Evolutionary conservation across 306 rosid species (phyloP), one percentile per base, ranked within the genome.

Genomic region (Prunus salicina): DNA sequence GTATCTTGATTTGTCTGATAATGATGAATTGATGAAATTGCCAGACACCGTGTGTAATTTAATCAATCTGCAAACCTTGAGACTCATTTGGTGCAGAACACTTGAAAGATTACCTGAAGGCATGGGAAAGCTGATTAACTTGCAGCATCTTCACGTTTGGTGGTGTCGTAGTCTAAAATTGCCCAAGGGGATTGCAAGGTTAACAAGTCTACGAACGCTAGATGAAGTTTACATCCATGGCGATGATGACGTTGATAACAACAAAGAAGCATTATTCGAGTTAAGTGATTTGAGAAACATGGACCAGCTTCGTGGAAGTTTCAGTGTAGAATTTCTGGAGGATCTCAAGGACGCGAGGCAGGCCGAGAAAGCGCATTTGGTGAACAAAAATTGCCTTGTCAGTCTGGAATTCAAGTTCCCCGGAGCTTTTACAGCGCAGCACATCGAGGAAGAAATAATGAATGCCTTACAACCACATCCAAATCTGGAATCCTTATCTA

Each of bases 31-130:
- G 56, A 15, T 38, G 72, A 22, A 22, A 32, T 51, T 75, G 22
- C 71, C 61, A 0, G 51, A 47, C 2, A 6, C 9, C 6, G 0
- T 46, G 8, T 74, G 57, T 45, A 6, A 22, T 3, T 51, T 64
- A 38, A 2, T 50, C 49, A 75, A 75, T 64, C 3, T 75, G 25
- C 60, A 74, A 45, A 74, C 56, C 18, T 6, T 64, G 51, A 34
- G 28, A 15, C 7, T 76, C 10, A 41, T 1, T 0, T 0, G 4
- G 8, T 65, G 64, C 20, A 0, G 0, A 0, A 0, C 2, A 4
- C 72, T 67, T 12, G 20, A 67, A 12, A 2, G 14, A 24, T 27
- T 51, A 2, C 79, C 72, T 0, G 9, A 38, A 6, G 43, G 0
- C 43, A 38, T 38, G 9, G 43, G 9, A 38, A 38, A 38, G 9